Base-by-base conservation (phyloP, 2,329 filamentous ascomycete species). In the Eutypa lata region DNA sequence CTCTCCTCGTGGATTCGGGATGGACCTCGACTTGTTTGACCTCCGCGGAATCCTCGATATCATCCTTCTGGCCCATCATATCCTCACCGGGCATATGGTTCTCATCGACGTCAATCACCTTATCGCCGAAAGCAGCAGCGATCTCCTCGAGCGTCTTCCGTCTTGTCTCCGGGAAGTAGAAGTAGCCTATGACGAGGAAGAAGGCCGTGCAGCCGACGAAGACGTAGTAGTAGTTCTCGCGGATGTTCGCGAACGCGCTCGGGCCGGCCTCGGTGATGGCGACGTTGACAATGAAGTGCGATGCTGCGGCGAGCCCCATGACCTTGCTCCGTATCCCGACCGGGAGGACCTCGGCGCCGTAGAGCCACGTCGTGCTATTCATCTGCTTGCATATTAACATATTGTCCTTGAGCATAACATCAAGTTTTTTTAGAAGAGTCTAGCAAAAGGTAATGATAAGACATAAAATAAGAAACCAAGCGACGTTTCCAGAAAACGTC, bases 221-320 rank as follows among this genome's bases (percentile, higher is more conserved):
- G 18, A 83, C 80, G 54, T 83, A 83, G 63, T 83, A 83, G 63
- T 83, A 84, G 57, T 82, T 83, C 58, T 83, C 75, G n/a, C 72
- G 62, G 50, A 84, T 83, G 43, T 73, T 81, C 14, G 77, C 76
- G 58, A 83, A 82, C 0, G 80, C 80, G 49, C 72, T 80, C 0
- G 80, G 80, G 0, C 79, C 80, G 7, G 77, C 78, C 62, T 81
- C 76, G 49, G 78, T 81, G 58, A 80, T 71, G 68, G 48, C 76
- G 31, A 82, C 79, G 55, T 82, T 83, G 50, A 82, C 78, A 26
- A 80, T 74, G 47, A 80, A 79, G 59, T 82, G 79, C 3, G 73
- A 75, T 1, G 77, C 76, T 4, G 79, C 77, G 2, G 77, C 78
- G 4, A 82, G 57, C 2, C 79, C 79, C 77, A 82, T 81, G 10